A percentile compares a stretch with the other conserved stretches of the same genome.
Conservation (phyloP, 2,329 filamentous ascomycete genomes). For the Trichoderma citrinoviride region DNA sequence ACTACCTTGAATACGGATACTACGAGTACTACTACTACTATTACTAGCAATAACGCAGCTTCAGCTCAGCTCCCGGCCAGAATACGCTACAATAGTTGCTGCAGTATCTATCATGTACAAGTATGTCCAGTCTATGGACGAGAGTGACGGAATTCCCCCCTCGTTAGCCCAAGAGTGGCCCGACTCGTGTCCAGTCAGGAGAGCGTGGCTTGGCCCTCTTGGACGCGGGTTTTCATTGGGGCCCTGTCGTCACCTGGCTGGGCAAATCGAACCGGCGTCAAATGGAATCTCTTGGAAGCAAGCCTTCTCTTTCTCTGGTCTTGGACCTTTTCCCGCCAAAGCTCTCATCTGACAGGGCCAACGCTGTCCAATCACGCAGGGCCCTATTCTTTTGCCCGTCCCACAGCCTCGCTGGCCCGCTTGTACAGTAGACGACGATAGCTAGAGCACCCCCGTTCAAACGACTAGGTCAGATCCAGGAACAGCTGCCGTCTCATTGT, state of each 20-base stretch:
- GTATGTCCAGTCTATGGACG: background rate
- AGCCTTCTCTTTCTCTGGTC: background rate
- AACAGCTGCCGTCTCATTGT: background rate
- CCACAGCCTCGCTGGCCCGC: conserved; percentile 20
- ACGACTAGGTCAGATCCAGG: no score
- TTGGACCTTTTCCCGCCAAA: background rate
- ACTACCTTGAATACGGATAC: no score
- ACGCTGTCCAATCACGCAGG: conserved; percentile 19
- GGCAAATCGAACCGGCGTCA: conserved; percentile 22
- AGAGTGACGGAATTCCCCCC: background rate
- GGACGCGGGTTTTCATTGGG: conserved; percentile 19
- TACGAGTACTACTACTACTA: no score
- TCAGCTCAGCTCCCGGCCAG: background rate
- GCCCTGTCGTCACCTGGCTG: conserved; percentile 16
- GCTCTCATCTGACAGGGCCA: conserved; percentile 22
- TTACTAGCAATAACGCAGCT: background rate
- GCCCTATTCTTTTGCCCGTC: background rate
- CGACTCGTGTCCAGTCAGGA: conserved; percentile 15
- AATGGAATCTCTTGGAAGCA: conserved; percentile 22
- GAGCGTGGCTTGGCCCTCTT: conserved; percentile 18
- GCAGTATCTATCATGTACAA: no score
- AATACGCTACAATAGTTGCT: background rate
- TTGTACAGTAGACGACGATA: conserved; percentile 7
- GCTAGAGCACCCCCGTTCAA: no score
- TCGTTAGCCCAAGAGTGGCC: background rate